phyloP scores from a whole-genome alignment of 2,329 filamentous ascomycete genomes.

The Epichloe sibirici region DNA sequence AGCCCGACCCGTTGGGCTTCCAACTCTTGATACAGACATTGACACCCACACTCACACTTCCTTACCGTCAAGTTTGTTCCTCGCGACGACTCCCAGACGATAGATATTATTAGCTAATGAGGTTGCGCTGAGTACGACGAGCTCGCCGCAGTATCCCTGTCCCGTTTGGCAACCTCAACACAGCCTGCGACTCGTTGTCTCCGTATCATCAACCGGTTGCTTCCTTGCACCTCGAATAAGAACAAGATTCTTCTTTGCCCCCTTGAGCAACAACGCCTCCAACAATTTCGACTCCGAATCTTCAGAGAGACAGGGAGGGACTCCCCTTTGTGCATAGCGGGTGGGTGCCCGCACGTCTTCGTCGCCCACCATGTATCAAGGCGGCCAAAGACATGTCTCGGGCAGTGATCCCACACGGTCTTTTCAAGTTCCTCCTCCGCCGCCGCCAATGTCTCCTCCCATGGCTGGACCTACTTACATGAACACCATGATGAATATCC shows the following conservation, averaged over 20 bases:
- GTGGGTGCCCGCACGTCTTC: neutral
- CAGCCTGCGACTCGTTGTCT: neutral
- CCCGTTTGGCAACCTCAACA: neutral
- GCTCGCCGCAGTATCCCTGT: constrained; percentile 4
- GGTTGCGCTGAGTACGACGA: neutral
- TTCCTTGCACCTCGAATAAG: neutral
- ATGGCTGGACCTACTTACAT: constrained; percentile 27
- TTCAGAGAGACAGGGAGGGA: neutral
- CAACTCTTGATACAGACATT: neutral
- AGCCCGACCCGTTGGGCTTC: neutral
- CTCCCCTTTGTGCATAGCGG: neutral
- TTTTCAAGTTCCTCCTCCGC: constrained; percentile 44
- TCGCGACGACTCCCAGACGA: neutral
- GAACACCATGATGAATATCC: constrained; percentile 36
- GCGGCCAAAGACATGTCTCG: constrained; percentile 36
- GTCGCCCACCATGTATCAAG: constrained; percentile 38
- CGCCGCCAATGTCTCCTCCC: constrained; percentile 43
- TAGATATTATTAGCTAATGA: neutral
- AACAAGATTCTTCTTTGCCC: neutral
- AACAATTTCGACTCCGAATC: neutral
- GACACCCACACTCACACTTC: neutral
- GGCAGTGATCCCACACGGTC: constrained; percentile 36
- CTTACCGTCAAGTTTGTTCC: neutral
- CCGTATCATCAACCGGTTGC: neutral
- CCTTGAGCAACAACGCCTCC: neutral